phyloP scores from a whole-genome alignment of 345 rosid species.

The Citrus medica region DNA sequence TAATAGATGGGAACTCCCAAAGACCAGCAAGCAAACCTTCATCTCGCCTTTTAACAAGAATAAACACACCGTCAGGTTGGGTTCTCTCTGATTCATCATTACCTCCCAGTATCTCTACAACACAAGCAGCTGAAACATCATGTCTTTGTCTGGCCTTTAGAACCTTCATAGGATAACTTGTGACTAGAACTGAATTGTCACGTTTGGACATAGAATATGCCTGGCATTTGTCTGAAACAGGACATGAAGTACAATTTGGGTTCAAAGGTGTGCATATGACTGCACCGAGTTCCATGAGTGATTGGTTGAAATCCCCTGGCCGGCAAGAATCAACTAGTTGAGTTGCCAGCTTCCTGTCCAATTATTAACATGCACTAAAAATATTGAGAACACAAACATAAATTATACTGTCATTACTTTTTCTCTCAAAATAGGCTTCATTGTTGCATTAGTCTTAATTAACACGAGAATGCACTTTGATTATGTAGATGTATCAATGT shows the following conservation, averaged over 20 bases:
- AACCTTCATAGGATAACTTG: slow-evolving; percentile 74
- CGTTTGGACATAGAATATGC: slow-evolving; percentile 51
- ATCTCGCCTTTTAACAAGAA: slow-evolving; percentile 80
- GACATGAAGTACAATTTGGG: slow-evolving; percentile 76
- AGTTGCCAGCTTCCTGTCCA: slow-evolving; percentile 74
- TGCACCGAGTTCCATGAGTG: slow-evolving; percentile 97
- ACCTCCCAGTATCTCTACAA: slow-evolving; percentile 64
- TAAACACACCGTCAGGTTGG: slow-evolving; percentile 49
- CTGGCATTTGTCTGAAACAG: slow-evolving; percentile 69
- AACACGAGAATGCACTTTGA: background rate
- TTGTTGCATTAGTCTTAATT: background rate
- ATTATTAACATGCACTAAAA: slow-evolving; percentile 14
- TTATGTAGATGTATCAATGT: background rate
- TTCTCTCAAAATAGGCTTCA: background rate
- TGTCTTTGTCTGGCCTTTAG: slow-evolving; percentile 61
- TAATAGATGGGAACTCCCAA: slow-evolving; percentile 90
- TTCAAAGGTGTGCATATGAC: slow-evolving; percentile 69
- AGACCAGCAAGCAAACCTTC: slow-evolving; percentile 94
- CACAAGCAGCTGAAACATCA: slow-evolving; percentile 75
- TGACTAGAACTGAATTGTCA: slow-evolving; percentile 48
- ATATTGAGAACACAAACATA: background rate
- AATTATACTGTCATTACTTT: background rate
- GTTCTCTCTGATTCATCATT: slow-evolving; percentile 16
- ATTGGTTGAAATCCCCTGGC: slow-evolving; percentile 97
- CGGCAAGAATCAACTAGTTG: slow-evolving; percentile 77